Conservation (phyloP, 1,284 basidiomycete genomes). For the Pseudozyma tsukubaensis region DNA sequence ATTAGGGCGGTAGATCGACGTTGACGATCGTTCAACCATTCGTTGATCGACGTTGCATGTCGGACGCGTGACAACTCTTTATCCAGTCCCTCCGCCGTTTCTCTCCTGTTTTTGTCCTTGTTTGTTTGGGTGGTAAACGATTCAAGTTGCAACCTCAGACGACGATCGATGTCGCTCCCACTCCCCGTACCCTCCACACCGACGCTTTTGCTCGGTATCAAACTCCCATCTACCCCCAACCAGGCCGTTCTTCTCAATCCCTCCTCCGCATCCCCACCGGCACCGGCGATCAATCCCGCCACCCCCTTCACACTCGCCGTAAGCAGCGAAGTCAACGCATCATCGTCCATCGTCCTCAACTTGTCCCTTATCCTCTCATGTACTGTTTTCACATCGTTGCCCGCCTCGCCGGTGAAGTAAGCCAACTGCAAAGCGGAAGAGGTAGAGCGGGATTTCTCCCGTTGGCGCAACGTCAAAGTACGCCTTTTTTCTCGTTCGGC, state of each 20-base stretch:
- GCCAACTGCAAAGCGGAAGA: not conserved
- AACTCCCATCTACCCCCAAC: slow-evolving; percentile 1
- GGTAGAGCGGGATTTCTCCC: slow-evolving; percentile 2
- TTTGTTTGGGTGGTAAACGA: too few relatives aligned
- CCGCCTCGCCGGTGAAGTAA: slow-evolving; percentile 9
- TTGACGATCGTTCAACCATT: slow-evolving; percentile 25
- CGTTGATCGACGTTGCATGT: slow-evolving; percentile 11
- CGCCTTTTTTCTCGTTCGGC: slow-evolving; percentile 27
- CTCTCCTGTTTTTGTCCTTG: not conserved
- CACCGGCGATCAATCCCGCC: not conserved
- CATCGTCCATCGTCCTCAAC: slow-evolving; percentile 32
- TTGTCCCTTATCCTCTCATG: slow-evolving; percentile 14
- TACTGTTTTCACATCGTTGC: not conserved
- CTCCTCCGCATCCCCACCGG: not conserved
- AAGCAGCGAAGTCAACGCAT: slow-evolving; percentile 32
- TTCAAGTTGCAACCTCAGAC: not conserved
- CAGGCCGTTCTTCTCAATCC: not conserved
- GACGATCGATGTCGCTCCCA: slow-evolving; percentile 32
- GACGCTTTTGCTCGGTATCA: slow-evolving; percentile 32
- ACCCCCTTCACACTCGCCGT: slow-evolving; percentile 6
- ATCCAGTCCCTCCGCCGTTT: not conserved
- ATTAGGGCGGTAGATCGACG: slow-evolving; percentile 11
- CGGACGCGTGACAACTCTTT: not conserved
- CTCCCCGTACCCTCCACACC: slow-evolving; percentile 37
- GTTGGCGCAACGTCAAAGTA: not conserved